phyloP scores from a whole-genome alignment of 202 grass and related monocot genomes.

The Hordeum pubiflorum region DNA sequence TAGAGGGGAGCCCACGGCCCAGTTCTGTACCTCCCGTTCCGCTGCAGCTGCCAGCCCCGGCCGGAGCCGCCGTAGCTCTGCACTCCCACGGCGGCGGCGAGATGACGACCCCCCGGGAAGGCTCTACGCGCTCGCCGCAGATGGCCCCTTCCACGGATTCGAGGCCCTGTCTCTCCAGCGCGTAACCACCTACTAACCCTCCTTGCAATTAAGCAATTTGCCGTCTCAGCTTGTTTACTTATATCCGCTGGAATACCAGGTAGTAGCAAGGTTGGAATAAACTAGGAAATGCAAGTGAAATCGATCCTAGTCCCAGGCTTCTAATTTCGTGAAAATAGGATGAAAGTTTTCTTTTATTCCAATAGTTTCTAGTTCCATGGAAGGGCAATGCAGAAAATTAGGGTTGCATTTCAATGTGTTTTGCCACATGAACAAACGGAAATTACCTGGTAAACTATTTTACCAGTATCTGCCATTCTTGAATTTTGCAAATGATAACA shows the following conservation, averaged over 20 bases:
- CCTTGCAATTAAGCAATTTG: neutral
- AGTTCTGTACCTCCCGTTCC: too few species aligned
- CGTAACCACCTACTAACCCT: neutral
- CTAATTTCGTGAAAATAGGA: too few species aligned
- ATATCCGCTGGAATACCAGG: neutral
- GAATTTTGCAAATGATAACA: neutral
- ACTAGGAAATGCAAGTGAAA: too few species aligned
- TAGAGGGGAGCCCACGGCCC: too few species aligned
- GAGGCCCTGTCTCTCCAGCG: neutral
- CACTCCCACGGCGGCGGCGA: neutral
- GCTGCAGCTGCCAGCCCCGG: too few species aligned
- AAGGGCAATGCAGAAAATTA: too few species aligned
- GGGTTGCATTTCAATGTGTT: neutral
- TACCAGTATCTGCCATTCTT: neutral
- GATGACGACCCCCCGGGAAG: neutral
- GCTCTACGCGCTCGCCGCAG: neutral
- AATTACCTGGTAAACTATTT: neutral
- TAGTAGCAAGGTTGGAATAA: neutral
- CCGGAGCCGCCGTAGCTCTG: too few species aligned
- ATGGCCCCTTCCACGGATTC: neutral
- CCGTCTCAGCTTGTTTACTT: neutral
- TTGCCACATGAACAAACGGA: neutral
- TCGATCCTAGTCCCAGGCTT: too few species aligned
- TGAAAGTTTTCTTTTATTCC: too few species aligned
- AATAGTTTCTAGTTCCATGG: too few species aligned